Evolutionary conservation across 345 rosid species (phyloP).

Genomic region (Limnanthes douglasii): DNA sequence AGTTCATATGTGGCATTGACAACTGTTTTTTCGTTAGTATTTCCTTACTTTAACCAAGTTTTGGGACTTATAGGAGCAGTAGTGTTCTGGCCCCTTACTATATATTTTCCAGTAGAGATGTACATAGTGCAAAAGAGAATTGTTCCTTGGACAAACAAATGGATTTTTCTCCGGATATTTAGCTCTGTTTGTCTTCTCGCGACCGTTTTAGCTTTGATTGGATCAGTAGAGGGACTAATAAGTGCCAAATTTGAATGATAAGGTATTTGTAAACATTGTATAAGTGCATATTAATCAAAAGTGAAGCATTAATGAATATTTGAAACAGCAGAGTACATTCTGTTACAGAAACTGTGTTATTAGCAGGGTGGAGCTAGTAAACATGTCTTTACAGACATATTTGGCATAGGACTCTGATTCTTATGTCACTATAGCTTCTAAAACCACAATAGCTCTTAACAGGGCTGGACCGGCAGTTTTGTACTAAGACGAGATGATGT

Average conservation of each 20-base stretch:
- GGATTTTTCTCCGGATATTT: conserved; percentile 27
- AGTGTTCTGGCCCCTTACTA: conserved; percentile 55
- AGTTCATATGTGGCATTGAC: conserved; percentile 30
- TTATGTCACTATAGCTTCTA: no score
- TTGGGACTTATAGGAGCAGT: conserved; percentile 44
- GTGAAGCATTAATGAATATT: no score
- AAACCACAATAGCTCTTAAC: no score
- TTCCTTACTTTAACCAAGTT: conserved; percentile 57
- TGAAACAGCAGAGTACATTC: no score
- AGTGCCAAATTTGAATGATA: conserved; percentile 17
- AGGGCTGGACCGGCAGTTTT: no score
- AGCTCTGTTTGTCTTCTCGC: conserved; percentile 15
- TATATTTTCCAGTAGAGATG: conserved; percentile 59
- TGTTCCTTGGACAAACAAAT: conserved; percentile 28
- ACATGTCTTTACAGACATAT: no score
- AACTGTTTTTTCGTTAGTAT: conserved; percentile 21
- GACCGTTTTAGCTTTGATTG: conserved; percentile 20
- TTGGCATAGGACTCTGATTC: no score
- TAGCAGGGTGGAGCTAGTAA: no score
- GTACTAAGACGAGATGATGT: no score
- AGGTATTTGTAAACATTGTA: no score
- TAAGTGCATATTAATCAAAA: no score
- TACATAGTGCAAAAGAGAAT: conserved; percentile 36
- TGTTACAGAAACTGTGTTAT: no score
- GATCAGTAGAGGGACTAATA: conserved; percentile 31